Evolutionary conservation across 768 basidiomycete genomes (phyloP).

Genomic region (Boletus sp.): DNA sequence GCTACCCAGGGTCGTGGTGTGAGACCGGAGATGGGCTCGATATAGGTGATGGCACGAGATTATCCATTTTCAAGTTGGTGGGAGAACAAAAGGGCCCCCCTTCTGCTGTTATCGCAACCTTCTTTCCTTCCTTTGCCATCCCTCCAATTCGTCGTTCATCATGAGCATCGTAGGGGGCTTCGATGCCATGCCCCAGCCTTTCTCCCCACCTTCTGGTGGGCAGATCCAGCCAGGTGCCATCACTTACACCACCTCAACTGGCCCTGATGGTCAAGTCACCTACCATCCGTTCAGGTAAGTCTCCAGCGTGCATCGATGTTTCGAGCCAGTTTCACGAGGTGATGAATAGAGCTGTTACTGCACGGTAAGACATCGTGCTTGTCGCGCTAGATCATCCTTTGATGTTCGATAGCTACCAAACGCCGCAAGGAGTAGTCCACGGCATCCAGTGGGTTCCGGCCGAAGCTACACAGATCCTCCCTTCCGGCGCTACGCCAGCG

Average conservation of each 20-base stretch:
- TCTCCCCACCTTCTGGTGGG: conserved; percentile 29
- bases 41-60: conserved; percentile 27
- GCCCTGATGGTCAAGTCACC: conserved; percentile 56
- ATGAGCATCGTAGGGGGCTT: conserved; percentile 26
- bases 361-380: conserved; percentile 50
- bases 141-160: conserved; percentile 16
- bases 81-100: conserved; percentile 21
- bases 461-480: conserved; percentile 63
- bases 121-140: conserved; percentile 16
- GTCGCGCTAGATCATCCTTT: conserved; percentile 2
- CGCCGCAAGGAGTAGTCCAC: conserved; percentile 60
- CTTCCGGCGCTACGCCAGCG: conserved; percentile 59
- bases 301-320: not conserved
- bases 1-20: conserved; percentile 5
- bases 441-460: conserved; percentile 67
- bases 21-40: conserved; percentile 33
- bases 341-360: conserved; percentile 60
- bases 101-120: not conserved
- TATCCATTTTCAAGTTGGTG: conserved; percentile 4
- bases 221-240: conserved; percentile 66
- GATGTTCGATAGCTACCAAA: conserved; percentile 58
- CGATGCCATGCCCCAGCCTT: conserved; percentile 29
- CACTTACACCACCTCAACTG: conserved; percentile 67
- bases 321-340: conserved; percentile 12
- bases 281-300: conserved; percentile 78